These are phyloP conservation scores for Papiliotrema terrestris DNA, from an alignment of 1,284 basidiomycete genomes.

Conservation along the genomic window DNA sequence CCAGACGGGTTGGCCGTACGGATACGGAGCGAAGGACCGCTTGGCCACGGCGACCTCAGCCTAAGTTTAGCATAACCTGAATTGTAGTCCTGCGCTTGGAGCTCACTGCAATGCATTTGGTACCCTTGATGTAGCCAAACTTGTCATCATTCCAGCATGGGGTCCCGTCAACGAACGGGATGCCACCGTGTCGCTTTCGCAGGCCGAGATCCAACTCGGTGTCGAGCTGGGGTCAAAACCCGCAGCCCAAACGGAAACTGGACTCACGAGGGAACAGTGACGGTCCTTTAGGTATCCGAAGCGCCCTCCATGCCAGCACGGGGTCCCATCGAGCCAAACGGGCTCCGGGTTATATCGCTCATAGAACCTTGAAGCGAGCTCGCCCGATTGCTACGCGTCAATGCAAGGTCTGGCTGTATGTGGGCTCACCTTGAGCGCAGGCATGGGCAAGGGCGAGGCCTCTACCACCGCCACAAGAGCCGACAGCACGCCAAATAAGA, in stretches of 20 bases:
- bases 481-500: slow-evolving; percentile 20
- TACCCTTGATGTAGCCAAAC: slow-evolving; percentile 5
- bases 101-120: slow-evolving; percentile 14
- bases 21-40: neutral
- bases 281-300: slow-evolving; percentile 17
- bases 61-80: neutral
- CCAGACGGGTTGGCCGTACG: neutral
- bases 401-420: neutral
- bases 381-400: slow-evolving; percentile 4
- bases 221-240: neutral
- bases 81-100: no score
- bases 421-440: slow-evolving; percentile 15
- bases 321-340: slow-evolving; percentile 9
- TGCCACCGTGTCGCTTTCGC: neutral
- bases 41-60: neutral
- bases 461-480: slow-evolving; percentile 5
- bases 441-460: slow-evolving; percentile 20
- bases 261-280: slow-evolving; percentile 15
- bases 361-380: slow-evolving; percentile 12
- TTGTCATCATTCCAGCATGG: slow-evolving; percentile 13
- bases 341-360: slow-evolving; percentile 4
- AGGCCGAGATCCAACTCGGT: slow-evolving; percentile 1
- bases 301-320: slow-evolving; percentile 18
- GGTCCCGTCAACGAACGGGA: neutral
- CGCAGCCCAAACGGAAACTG: neutral